A percentile compares a stretch with the other conserved stretches of the same genome.
These are phyloP conservation scores for Trichoderma sp. DNA, from an alignment of 2,329 filamentous ascomycete species.

Conservation along the genomic window DNA sequence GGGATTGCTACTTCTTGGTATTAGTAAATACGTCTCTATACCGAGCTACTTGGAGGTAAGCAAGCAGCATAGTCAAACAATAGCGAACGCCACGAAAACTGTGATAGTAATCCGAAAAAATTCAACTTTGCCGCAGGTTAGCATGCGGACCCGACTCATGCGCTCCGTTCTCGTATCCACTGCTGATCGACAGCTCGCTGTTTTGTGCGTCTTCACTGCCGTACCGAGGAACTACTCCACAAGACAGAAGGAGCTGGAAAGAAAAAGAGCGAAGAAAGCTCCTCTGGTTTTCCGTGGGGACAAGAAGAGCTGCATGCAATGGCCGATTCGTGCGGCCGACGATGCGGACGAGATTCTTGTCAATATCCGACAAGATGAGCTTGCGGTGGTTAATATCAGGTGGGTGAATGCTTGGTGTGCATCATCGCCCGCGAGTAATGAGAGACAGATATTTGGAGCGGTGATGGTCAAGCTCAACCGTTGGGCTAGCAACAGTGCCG, in stretches of 20 bases:
- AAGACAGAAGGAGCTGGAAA: background rate
- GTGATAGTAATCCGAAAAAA: background rate
- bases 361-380: background rate
- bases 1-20: background rate
- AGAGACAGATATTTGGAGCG: background rate
- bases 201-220: background rate
- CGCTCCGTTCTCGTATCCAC: background rate
- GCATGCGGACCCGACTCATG: background rate
- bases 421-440: background rate
- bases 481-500: background rate
- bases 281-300: background rate
- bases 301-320: background rate
- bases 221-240: background rate
- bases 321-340: slow-evolving; percentile 1
- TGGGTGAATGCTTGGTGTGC: background rate
- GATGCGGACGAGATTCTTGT: background rate
- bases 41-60: background rate
- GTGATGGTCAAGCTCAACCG: background rate
- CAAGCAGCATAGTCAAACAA: background rate
- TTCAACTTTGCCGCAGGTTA: background rate
- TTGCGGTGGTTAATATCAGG: slow-evolving; percentile 6
- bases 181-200: background rate
- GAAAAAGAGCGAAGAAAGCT: background rate
- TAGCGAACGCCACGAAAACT: background rate
- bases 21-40: background rate